phyloP scores from a whole-genome alignment of 2,329 filamentous ascomycete species.

The Botryotinia narcissicola region DNA sequence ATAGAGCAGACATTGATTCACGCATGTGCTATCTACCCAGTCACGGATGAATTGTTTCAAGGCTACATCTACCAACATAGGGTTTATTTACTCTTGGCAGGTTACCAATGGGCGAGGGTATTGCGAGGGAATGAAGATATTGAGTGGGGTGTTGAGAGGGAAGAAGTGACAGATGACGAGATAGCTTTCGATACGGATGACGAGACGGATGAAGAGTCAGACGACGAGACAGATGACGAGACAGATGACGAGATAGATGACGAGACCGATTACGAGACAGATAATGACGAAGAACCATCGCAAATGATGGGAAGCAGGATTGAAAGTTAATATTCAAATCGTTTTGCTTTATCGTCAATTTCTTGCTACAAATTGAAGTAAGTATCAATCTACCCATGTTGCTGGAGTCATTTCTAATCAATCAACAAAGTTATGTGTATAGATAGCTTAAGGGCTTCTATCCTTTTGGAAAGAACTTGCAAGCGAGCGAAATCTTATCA shows the following conservation, averaged over 20 bases:
- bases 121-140: background rate
- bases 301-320: background rate
- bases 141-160: background rate
- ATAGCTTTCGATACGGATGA: too few species aligned
- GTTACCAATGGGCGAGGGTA: background rate
- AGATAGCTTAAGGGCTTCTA: background rate
- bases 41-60: fast-evolving
- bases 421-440: background rate
- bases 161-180: background rate
- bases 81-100: background rate
- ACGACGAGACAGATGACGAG: background rate
- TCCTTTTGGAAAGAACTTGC: background rate
- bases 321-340: too few species aligned
- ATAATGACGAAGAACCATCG: background rate
- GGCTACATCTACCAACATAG: background rate
- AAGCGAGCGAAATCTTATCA: background rate
- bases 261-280: background rate
- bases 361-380: background rate
- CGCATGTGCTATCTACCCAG: background rate
- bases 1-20: background rate
- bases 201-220: background rate
- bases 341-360: too few species aligned
- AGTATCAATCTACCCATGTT: background rate
- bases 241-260: background rate
- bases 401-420: background rate